Conservation (phyloP, 140 eudicot genomes). For the Cichorium intybus region DNA sequence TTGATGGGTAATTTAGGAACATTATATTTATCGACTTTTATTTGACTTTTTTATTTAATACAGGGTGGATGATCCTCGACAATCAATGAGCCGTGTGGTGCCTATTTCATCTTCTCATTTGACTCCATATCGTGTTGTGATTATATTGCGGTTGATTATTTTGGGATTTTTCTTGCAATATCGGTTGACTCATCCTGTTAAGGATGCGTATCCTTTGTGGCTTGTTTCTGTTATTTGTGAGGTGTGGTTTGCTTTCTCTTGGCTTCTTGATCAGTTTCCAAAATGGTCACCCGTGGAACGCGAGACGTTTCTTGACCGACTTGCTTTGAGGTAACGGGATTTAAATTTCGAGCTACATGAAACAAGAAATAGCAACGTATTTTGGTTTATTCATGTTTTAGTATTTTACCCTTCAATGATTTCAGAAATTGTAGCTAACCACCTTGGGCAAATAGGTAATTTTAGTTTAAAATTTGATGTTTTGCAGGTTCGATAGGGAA, state of each 20-base stretch:
- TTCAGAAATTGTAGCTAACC: too few species aligned
- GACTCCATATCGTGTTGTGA: constrained; percentile 67
- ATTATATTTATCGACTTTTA: not conserved
- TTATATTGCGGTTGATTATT: constrained; percentile 59
- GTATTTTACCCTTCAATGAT: too few species aligned
- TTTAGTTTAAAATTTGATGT: not conserved
- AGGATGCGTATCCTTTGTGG: constrained; percentile 90
- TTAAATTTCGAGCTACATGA: not conserved
- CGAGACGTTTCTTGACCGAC: constrained; percentile 83
- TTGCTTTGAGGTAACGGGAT: constrained; percentile 55
- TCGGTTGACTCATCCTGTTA: constrained; percentile 82
- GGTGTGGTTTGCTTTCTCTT: constrained; percentile 86
- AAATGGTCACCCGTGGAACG: constrained; percentile 87
- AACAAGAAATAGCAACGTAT: not conserved
- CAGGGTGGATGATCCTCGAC: constrained; percentile 79
- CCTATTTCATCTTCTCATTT: constrained; percentile 60
- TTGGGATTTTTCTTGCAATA: constrained; percentile 74
- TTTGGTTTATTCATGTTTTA: too few species aligned
- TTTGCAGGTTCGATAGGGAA: constrained; percentile 68
- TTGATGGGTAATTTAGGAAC: not conserved
- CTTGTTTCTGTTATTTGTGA: constrained; percentile 85
- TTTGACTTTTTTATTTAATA: not conserved
- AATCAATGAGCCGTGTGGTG: constrained; percentile 75
- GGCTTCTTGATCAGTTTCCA: constrained; percentile 92
- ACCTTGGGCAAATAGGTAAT: not conserved